Evolutionary conservation across 164 flowering plant species (phyloP), one percentile per base, ranked within the genome.

Genomic region (Amborella trichopoda): DNA sequence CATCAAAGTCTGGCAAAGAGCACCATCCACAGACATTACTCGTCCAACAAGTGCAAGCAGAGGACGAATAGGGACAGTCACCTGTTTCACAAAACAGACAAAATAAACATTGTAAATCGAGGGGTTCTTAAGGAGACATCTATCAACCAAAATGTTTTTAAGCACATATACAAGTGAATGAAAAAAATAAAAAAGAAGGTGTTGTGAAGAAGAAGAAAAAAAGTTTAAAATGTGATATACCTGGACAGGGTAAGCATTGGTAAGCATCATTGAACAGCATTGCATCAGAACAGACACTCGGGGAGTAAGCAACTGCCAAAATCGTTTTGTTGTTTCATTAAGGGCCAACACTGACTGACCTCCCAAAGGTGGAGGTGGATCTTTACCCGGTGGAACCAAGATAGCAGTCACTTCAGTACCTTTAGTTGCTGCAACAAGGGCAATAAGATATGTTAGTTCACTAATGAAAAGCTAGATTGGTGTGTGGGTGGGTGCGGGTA

Each of bases 21-120:
- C 80, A 28, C 95, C 96, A 77, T 87, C 81, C 38, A 84, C 78
- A 66, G 37, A 60, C 48, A 91, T 62, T 52, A 91, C 75, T 62
- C 98, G 80, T 53, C 64, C 67, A 49, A 83, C 66, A 65, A 83
- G 77, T 33, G 76, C 65, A 41, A 87, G 46, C 50, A 91, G 57
- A 17, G 80, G 54, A 8, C 53, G 66, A 53, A 87, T 52, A 43
- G 94, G 96, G 48, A 80, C 67, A 24, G 62, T 38, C 2, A 80
- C 95, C 98, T 91, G 58, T 39, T 22, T n/a, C n/a, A n/a, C n/a
- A n/a, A n/a, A n/a, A n/a, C n/a, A n/a, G n/a, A n/a, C n/a, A n/a
- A n/a, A n/a, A n/a, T n/a, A n/a, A n/a, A n/a, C n/a, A n/a, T 13
- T 30, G 34, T 6, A 13, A 6, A 13, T 6, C 34, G 13, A 6